Base-by-base conservation (phyloP, 805 yeast genomes). In the Candida suzukii region DNA sequence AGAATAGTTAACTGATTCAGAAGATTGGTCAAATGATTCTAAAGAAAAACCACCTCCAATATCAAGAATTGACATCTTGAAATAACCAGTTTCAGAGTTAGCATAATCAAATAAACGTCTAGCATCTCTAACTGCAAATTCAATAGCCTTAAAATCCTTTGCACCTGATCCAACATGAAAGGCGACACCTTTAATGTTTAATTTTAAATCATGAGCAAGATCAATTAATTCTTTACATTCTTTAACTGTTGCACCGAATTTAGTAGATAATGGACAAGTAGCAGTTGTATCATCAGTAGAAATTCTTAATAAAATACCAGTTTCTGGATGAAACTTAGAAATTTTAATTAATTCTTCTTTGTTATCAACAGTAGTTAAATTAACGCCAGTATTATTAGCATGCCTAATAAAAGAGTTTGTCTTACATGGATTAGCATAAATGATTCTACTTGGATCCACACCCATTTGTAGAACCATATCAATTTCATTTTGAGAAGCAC, bases 141-240 rank as follows among this genome's bases (percentile, higher is more conserved):
- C 69, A 48, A 86, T 73, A 3, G 91, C 73, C 34, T 66, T 60
- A 42, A 78, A 74, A 57, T 87, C 93, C 39, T 74, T 74, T 13
- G 95, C 91, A 27, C 97, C 98, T 2, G 96, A 86, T 1, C 99
- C 99, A 45, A 90, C 86, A 60, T 91, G 99, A 74, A 91, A 91
- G 4, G 96, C 88, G 28, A 90, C 90, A 40, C 99, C 99, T 14
- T 66, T 76, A 29, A 91, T 74, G 45, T 75, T 67, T 50, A 91
- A 70, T 1, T 68, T 77, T 40, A 88, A 64, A 40, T 71, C 69
- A 43, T 71, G 66, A 37, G 95, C 91, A 44, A 73, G 61, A 8
- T 72, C 68, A 46, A 91, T 68, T 54, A 91, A 67, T 16, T 63
- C 53, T 31, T 68, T 55, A 4, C 85, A 80, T 19, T 71, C 67